Evolutionary conservation across 2,329 filamentous ascomycete species (phyloP).

Genomic region (Talaromyces sp.): DNA sequence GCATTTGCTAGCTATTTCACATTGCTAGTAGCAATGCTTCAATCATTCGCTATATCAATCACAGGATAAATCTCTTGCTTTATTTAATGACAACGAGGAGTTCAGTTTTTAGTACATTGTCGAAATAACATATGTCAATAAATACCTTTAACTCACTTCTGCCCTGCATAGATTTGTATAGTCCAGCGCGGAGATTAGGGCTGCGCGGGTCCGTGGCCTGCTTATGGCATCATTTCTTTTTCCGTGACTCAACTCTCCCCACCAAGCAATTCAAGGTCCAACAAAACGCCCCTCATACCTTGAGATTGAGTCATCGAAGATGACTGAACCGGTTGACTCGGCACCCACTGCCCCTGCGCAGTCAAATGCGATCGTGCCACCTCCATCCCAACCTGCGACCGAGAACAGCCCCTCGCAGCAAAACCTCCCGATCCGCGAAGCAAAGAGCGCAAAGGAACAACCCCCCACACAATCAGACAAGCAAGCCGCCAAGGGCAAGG

Average conservation of each 20-base stretch:
- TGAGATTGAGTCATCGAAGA: slow-evolving; percentile 25
- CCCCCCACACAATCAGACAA: slow-evolving; percentile 25
- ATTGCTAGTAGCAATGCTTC: no score
- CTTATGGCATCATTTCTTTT: slow-evolving; percentile 39
- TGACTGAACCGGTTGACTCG: slow-evolving; percentile 31
- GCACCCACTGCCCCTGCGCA: slow-evolving; percentile 17
- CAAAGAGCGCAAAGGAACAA: slow-evolving; percentile 24
- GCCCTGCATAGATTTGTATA: no score
- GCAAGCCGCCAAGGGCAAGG: slow-evolving; percentile 27
- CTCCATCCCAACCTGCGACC: slow-evolving; percentile 22
- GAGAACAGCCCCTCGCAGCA: slow-evolving; percentile 22
- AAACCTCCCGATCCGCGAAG: slow-evolving; percentile 27
- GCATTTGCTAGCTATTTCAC: no score
- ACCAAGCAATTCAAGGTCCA: slow-evolving; percentile 33
- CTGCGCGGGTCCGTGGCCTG: slow-evolving; percentile 28
- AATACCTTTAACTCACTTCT: no score
- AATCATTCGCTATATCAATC: no score
- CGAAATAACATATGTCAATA: no score
- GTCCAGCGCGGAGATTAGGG: slow-evolving; percentile 25
- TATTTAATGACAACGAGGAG: no score
- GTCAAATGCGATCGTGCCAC: slow-evolving; percentile 19
- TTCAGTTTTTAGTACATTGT: no score
- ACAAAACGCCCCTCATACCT: slow-evolving; percentile 22
- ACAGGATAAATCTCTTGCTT: no score
- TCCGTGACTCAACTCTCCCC: slow-evolving; percentile 36